A percentile compares a stretch with the other conserved stretches of the same genome.
phyloP scores from a whole-genome alignment of 2,329 filamentous ascomycete genomes.

The Biscogniauxia sp. region DNA sequence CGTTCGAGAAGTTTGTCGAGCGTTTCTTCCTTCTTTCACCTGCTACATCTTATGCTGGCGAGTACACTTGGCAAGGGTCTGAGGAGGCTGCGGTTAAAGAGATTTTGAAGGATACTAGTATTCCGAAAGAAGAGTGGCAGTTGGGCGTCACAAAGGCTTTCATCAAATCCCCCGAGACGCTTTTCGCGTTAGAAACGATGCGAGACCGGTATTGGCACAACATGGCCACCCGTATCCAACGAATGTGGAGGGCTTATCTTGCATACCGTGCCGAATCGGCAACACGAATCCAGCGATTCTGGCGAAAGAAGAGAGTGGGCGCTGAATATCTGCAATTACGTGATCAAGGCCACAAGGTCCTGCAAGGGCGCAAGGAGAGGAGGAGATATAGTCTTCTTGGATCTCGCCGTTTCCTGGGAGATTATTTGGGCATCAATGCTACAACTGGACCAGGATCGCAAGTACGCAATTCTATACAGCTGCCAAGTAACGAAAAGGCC shows the following conservation, averaged over 20 bases:
- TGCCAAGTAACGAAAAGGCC: conserved; percentile 69
- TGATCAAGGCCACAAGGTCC: conserved; percentile 79
- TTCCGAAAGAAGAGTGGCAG: conserved; percentile 93
- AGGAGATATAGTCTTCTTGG: conserved; percentile 88
- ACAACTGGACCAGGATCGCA: conserved; percentile 75
- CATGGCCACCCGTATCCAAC: conserved; percentile 96
- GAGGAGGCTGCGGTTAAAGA: conserved; percentile 84
- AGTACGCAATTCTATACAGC: conserved; percentile 70
- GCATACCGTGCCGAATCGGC: conserved; percentile 91
- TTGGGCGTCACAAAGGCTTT: conserved; percentile 97
- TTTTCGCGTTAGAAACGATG: conserved; percentile 97
- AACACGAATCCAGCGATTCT: conserved; percentile 90
- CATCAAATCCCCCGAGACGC: conserved; percentile 94
- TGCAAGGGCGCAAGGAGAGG: conserved; percentile 85
- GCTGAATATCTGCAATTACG: conserved; percentile 85
- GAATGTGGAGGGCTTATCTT: conserved; percentile 95
- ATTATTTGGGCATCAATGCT: conserved; percentile 89
- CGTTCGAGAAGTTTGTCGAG: conserved; percentile 97
- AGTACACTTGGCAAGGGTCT: conserved; percentile 93
- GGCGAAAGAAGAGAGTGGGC: conserved; percentile 88
- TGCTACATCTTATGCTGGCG: conserved; percentile 91
- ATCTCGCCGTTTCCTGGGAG: conserved; percentile 87
- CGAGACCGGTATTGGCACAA: conserved; percentile 98
- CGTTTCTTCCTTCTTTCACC: conserved; percentile 94
- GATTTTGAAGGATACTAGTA: conserved; percentile 94